Evolutionary conservation across 1,284 basidiomycete genomes (phyloP), one percentile per base, ranked within the genome.

Genomic region (Sporisorium graminicola): DNA sequence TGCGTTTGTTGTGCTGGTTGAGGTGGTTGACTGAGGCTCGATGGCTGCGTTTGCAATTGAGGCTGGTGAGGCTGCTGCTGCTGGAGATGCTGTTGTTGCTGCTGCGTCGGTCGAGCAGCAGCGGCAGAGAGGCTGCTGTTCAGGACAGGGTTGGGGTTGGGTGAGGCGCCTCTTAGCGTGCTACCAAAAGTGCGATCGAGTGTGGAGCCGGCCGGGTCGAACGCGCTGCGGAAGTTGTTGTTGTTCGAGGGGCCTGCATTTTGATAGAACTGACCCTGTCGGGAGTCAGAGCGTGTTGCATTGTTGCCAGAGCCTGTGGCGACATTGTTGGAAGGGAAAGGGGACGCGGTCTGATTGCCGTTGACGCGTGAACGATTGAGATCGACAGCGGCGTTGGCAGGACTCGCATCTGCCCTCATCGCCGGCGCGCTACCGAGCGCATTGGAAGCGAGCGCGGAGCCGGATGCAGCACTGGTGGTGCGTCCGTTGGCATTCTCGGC

Each of bases 121-220:
- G 64, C 62, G 12, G 56, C 72, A 37, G 66, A 65, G 40, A 69
- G 42, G 40, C 58, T 68, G 50, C 55, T 66, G 59, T 52, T 66
- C 24, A 74, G 37, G 14, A 56, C 56, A 7, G 66, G 47, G 24
- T 24, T 62, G 22, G 65, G 27, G 3, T 60, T 20, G 2, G 74
- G 74, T 22, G 74, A 76, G 2, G 65, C 61, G 24, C 50, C 65
- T 59, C 74, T 14, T 3, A 76, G 59, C 22, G 74, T 71, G 58
- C 65, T 68, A 5, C 57, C 73, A 58, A 75, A 71, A 9, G 66
- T 69, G 14, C 73, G 55, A 47, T 75, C 73, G 40, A 76, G 64
- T 4, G 68, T 72, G 29, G 74, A 76, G 4, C 42, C 29, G 13
- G 58, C 24, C 2, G 74, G 27, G 20, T 67, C 65, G 22, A 66